These are phyloP conservation scores for Pestalotiopsis sp. DNA, from an alignment of 2,329 filamentous ascomycete genomes.

Conservation along the genomic window DNA sequence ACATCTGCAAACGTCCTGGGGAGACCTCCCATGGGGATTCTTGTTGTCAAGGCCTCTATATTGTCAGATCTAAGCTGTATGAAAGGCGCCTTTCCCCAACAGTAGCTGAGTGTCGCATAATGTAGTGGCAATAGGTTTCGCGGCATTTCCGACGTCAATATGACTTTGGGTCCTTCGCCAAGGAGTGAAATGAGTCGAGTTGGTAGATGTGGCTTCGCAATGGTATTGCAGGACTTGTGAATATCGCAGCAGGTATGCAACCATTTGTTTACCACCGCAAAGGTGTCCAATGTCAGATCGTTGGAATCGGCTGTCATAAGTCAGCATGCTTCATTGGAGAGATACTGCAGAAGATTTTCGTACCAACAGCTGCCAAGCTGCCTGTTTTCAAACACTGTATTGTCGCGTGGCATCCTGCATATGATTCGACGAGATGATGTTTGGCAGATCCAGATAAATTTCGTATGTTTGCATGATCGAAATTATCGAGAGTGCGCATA, in stretches of 20 bases:
- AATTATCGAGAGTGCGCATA: not conserved
- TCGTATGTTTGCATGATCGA: not conserved
- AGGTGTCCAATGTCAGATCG: not conserved
- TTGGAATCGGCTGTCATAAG: no score
- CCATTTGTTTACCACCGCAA: not conserved
- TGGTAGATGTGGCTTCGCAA: not conserved
- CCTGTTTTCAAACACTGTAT: no score
- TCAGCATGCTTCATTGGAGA: not conserved
- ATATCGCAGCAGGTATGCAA: not conserved
- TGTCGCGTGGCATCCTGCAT: no score
- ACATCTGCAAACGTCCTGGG: not conserved
- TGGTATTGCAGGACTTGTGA: not conserved
- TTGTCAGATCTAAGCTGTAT: not conserved
- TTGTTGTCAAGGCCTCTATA: not conserved
- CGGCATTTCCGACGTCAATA: not conserved
- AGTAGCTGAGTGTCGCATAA: not conserved
- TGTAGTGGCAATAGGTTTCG: rapidly evolving
- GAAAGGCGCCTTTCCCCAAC: not conserved
- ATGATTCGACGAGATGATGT: not conserved
- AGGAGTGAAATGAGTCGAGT: not conserved
- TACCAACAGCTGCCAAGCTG: no score
- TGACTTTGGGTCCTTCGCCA: not conserved
- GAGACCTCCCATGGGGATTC: not conserved
- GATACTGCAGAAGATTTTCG: no score
- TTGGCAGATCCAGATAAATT: not conserved